These are phyloP conservation scores for Parasitella parasitica DNA, from an alignment of 371 early-diverging fungal genomes.

Conservation along the genomic window DNA sequence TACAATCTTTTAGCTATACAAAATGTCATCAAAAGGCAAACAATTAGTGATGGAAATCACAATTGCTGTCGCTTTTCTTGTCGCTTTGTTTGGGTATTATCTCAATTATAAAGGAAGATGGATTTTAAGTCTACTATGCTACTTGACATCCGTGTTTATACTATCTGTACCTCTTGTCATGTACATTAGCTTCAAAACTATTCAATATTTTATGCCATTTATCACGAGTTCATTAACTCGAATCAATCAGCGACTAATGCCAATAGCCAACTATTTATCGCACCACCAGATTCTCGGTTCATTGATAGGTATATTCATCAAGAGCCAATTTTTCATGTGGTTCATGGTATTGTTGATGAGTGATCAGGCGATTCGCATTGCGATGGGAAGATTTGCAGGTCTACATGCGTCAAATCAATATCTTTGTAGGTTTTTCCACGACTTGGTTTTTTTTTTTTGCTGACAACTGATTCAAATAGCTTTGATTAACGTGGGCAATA, in stretches of 20 bases:
- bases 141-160: constrained; percentile 18
- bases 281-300: constrained; percentile 33
- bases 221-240: constrained; percentile 16
- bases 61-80: constrained; percentile 21
- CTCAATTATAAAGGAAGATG: constrained; percentile 20
- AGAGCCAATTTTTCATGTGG: constrained; percentile 37
- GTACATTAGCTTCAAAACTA: constrained; percentile 27
- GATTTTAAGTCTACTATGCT: constrained; percentile 20
- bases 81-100: constrained; percentile 25
- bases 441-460: background rate
- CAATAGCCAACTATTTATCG: constrained; percentile 29
- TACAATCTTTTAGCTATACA: too few species aligned
- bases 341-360: constrained; percentile 36
- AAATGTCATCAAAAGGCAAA: background rate
- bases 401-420: constrained; percentile 28
- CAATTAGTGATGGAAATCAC: constrained; percentile 19
- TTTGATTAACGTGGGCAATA: constrained; percentile 38
- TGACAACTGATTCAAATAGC: constrained; percentile 15
- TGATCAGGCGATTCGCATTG: constrained; percentile 34
- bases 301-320: constrained; percentile 25
- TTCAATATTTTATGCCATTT: constrained; percentile 33
- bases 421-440: constrained; percentile 25
- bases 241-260: constrained; percentile 19
- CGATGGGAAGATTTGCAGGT: constrained; percentile 32
- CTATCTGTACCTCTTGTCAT: constrained; percentile 24